Conservation (phyloP, 306 rosid genomes). For the Heteromeles arbutifolia region DNA sequence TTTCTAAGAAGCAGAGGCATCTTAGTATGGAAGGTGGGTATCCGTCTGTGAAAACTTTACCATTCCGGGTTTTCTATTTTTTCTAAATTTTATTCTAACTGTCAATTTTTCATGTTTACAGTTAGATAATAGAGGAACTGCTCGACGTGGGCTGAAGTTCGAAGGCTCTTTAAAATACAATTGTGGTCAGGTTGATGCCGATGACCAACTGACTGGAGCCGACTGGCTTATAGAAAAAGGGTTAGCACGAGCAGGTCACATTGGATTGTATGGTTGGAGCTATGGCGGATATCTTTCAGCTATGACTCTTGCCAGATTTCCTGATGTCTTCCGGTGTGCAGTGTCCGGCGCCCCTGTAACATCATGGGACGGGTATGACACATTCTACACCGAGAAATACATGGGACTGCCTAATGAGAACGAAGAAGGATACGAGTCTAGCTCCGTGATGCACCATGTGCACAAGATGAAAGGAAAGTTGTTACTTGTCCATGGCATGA, state of each 20-base stretch:
- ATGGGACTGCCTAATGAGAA: constrained; percentile 79
- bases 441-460: constrained; percentile 74
- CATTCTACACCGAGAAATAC: constrained; percentile 93
- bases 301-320: constrained; percentile 63
- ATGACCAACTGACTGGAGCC: constrained; percentile 83
- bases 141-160: constrained; percentile 81
- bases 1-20: constrained; percentile 76
- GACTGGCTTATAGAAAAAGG: constrained; percentile 82
- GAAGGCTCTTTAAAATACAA: constrained; percentile 62
- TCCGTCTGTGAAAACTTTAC: not conserved
- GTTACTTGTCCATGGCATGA: constrained; percentile 92
- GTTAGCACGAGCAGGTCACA: constrained; percentile 62
- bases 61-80: constrained; percentile 6
- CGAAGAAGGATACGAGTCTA: constrained; percentile 36
- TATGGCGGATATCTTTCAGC: constrained; percentile 94
- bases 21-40: constrained; percentile 93
- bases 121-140: constrained; percentile 92
- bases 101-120: constrained; percentile 25
- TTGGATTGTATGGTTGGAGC: constrained; percentile 97
- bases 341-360: constrained; percentile 89
- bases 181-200: constrained; percentile 70
- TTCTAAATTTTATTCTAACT: not conserved
- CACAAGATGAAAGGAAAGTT: constrained; percentile 60
- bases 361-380: constrained; percentile 94
- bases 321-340: constrained; percentile 68